phyloP scores from a whole-genome alignment of 495 filamentous ascomycete species.

The Tirmania nivea region DNA sequence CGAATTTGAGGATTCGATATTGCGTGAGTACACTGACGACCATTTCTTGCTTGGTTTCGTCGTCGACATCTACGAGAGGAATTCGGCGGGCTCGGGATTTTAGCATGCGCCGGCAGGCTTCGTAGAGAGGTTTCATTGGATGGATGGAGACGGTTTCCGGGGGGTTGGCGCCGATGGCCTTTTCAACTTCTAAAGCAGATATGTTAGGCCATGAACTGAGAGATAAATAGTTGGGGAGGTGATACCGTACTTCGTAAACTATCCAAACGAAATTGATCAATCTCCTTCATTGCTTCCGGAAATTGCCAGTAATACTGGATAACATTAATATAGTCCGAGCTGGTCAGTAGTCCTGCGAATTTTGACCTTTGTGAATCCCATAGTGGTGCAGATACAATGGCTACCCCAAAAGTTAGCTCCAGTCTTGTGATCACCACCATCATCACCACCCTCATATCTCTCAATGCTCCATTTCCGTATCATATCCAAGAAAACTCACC shows the following conservation, averaged over 20 bases:
- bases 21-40: conserved; percentile 95
- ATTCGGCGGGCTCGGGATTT: conserved; percentile 82
- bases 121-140: conserved; percentile 71
- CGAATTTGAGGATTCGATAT: conserved; percentile 95
- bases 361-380: conserved; percentile 91
- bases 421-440: background rate
- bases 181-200: conserved; percentile 56
- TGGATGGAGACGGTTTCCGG: conserved; percentile 93
- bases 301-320: conserved; percentile 99
- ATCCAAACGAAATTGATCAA: conserved; percentile 86
- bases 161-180: conserved; percentile 69
- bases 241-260: conserved; percentile 59
- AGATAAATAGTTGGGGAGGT: background rate
- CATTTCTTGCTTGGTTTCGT: conserved; percentile 79
- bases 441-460: background rate
- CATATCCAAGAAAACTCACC: conserved; percentile 30
- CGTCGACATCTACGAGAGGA: conserved; percentile 80
- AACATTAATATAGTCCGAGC: conserved; percentile 94
- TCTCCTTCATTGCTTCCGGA: conserved; percentile 63
- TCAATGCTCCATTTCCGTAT: no score
- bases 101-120: conserved; percentile 87
- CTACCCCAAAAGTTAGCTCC: conserved; percentile 25
- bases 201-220: conserved; percentile 1
- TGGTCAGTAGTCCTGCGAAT: conserved; percentile 86
- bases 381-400: conserved; percentile 90